Conservation (phyloP, 2,329 filamentous ascomycete species). For the Penicillium rolfsii region DNA sequence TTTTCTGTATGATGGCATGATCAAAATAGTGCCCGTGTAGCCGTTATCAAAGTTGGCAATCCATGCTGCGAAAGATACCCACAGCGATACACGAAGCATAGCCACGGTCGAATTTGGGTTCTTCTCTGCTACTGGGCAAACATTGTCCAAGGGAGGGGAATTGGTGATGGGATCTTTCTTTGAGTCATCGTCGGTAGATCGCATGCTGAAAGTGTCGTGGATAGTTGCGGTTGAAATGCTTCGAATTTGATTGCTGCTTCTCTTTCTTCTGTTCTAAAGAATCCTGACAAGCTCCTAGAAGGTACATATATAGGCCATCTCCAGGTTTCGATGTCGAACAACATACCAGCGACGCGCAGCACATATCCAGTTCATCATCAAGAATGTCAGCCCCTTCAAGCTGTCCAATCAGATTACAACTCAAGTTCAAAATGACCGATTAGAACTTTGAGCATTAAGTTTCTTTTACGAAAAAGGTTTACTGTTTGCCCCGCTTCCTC, state of each 20-base stretch:
- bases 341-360: slow-evolving; percentile 23
- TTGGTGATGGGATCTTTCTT: slow-evolving; percentile 2
- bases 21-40: slow-evolving; percentile 29
- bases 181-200: slow-evolving; percentile 11
- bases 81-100: slow-evolving; percentile 29
- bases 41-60: slow-evolving; percentile 33
- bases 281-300: background rate
- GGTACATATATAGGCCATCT: slow-evolving; percentile 11
- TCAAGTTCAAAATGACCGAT: background rate
- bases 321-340: slow-evolving; percentile 2
- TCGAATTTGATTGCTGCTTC: background rate
- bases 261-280: background rate
- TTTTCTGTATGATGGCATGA: slow-evolving; percentile 31
- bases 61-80: slow-evolving; percentile 30
- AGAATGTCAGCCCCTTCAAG: slow-evolving; percentile 17
- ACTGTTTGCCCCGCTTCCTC: background rate
- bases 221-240: background rate
- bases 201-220: slow-evolving; percentile 1
- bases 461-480: background rate
- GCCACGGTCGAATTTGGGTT: slow-evolving; percentile 18
- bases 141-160: background rate
- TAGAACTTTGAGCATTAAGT: background rate
- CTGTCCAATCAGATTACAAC: slow-evolving; percentile 10
- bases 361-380: slow-evolving; percentile 20
- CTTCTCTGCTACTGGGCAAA: background rate